phyloP scores from a whole-genome alignment of 352 stramenopile genomes.

The Thraustochytrium striatum region DNA sequence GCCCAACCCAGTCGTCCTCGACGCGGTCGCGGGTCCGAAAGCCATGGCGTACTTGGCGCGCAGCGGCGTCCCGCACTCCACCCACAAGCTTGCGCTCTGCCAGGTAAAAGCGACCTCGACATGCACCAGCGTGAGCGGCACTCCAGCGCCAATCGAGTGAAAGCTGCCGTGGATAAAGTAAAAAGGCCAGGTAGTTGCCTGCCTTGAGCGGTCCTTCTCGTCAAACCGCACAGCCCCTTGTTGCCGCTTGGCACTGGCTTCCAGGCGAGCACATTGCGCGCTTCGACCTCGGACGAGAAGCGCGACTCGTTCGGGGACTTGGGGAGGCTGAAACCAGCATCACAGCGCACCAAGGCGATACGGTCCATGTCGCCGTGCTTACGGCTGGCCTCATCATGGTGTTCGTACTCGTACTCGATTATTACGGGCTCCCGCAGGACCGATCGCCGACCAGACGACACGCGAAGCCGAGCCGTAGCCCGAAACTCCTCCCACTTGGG shows the following conservation, averaged over 20 bases:
- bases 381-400: neutral
- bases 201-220: neutral
- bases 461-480: neutral
- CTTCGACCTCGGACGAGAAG: neutral
- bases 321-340: neutral
- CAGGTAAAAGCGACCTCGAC: neutral
- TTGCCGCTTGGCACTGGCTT: neutral
- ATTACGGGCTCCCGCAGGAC: conserved; percentile 20
- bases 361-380: conserved; percentile 2
- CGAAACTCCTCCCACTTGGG: conserved; percentile 26
- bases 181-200: neutral
- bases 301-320: neutral
- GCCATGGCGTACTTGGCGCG: neutral
- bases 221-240: neutral
- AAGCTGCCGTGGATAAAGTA: conserved; percentile 33
- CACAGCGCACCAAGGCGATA: neutral
- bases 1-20: conserved; percentile 13
- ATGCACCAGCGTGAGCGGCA: neutral
- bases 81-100: too few species aligned
- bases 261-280: neutral
- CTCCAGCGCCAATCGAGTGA: conserved; percentile 1
- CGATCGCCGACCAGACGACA: neutral
- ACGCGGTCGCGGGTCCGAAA: neutral
- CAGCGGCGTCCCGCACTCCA: too few species aligned
- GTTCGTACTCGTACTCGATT: conserved; percentile 22